Percentiles rank a stretch among this genome's conserved stretches.
These are phyloP conservation scores for Cinnamomum micranthum DNA, from an alignment of 164 flowering plant species.

Conservation along the genomic window DNA sequence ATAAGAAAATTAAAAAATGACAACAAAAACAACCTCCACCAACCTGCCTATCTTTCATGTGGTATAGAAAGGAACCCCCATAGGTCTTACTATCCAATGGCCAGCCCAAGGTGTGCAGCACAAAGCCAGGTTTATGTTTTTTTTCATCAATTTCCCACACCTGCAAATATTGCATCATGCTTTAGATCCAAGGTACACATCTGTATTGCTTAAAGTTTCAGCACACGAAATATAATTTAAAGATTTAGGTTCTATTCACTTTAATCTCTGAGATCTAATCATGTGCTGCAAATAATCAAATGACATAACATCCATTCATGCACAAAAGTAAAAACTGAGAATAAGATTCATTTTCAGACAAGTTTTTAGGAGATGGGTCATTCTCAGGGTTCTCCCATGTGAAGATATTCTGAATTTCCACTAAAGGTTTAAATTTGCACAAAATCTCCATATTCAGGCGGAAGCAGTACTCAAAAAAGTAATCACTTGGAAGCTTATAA, in stretches of 20 bases:
- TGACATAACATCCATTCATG: background rate
- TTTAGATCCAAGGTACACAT: background rate
- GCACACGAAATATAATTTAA: background rate
- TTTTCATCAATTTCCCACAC: conserved; percentile 90
- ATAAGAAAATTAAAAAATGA: too few relatives aligned
- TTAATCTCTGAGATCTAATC: background rate
- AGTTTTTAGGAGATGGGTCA: too few relatives aligned
- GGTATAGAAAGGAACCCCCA: conserved; percentile 96
- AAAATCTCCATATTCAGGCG: too few relatives aligned
- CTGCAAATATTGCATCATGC: conserved; percentile 29
- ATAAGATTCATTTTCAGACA: too few relatives aligned
- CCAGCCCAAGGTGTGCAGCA: conserved; percentile 95
- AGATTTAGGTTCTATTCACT: background rate
- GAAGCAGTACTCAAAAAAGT: too few relatives aligned
- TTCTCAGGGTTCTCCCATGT: too few relatives aligned
- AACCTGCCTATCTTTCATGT: conserved; percentile 93
- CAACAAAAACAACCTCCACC: background rate
- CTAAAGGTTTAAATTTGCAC: too few relatives aligned
- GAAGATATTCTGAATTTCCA: too few relatives aligned
- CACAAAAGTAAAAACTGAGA: background rate
- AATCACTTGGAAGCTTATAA: too few relatives aligned
- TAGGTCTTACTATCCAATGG: conserved; percentile 90
- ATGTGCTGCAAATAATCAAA: background rate
- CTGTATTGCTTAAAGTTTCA: too few relatives aligned
- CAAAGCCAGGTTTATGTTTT: conserved; percentile 77